A percentile compares a stretch with the other conserved stretches of the same genome.
Conservation (phyloP, 2,329 filamentous ascomycete genomes). For the Colletotrichum tamarilloi region DNA sequence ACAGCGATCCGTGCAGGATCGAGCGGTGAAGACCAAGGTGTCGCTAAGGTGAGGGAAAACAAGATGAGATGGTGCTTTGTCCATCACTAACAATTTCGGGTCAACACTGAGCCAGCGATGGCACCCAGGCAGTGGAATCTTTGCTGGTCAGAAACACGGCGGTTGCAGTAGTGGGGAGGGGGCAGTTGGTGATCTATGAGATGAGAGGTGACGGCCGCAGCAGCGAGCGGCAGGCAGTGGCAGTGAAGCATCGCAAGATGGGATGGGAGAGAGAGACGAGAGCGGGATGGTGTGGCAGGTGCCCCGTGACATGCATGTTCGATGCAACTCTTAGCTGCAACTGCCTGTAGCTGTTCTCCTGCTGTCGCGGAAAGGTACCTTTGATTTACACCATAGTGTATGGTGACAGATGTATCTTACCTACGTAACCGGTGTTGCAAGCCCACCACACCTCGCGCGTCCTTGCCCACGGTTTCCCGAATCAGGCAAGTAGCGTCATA, state of each 20-base stretch:
- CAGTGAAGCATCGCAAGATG: neutral
- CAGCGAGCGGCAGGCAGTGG: neutral
- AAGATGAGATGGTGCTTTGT: neutral
- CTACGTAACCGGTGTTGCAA: neutral
- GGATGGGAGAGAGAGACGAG: neutral
- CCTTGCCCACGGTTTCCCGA: constrained; percentile 9
- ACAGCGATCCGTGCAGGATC: neutral
- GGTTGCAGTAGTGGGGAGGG: neutral
- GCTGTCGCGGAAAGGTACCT: neutral
- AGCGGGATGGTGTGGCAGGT: neutral
- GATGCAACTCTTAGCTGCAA: neutral
- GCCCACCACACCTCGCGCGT: constrained; percentile 8
- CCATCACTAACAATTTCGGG: neutral
- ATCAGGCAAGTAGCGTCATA: constrained; percentile 35
- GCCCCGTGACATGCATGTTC: neutral
- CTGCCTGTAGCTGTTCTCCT: neutral
- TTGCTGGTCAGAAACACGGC: neutral
- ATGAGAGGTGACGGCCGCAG: neutral
- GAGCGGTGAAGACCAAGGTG: constrained; percentile 24
- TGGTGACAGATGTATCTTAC: neutral
- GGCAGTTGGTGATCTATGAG: constrained; percentile 5
- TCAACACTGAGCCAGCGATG: constrained; percentile 1
- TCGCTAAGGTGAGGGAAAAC: neutral
- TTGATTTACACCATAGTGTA: too few species aligned
- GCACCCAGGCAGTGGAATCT: neutral